Percentiles rank a stretch among this genome's conserved stretches.
These are phyloP conservation scores for Tolypocladium nubicola DNA, from an alignment of 2,329 filamentous ascomycete species.

Conservation along the genomic window DNA sequence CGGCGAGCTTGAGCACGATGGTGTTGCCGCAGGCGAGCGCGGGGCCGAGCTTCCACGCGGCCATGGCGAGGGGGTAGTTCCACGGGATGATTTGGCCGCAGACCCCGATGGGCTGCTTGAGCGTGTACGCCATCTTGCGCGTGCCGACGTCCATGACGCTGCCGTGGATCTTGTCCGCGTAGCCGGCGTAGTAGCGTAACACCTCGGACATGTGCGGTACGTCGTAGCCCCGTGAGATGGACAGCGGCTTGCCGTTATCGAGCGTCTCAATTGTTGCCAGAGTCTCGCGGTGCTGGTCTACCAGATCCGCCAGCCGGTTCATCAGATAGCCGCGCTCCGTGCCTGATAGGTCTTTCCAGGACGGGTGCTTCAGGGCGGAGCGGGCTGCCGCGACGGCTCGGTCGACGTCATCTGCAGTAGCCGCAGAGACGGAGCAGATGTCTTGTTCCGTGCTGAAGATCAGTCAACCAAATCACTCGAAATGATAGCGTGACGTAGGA, in stretches of 20 bases:
- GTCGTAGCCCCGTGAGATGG: constrained; percentile 54
- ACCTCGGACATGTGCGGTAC: constrained; percentile 34
- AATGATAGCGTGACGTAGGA: not conserved
- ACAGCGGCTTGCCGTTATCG: constrained; percentile 66
- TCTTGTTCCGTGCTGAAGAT: constrained; percentile 14
- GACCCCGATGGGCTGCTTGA: constrained; percentile 65
- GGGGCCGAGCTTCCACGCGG: constrained; percentile 64
- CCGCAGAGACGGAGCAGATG: constrained; percentile 21
- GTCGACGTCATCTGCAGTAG: constrained; percentile 19
- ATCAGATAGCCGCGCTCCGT: constrained; percentile 60
- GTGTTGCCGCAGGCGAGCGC: constrained; percentile 55
- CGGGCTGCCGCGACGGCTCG: constrained; percentile 37
- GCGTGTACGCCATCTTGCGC: constrained; percentile 65
- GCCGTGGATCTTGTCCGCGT: constrained; percentile 68
- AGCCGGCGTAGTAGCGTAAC: constrained; percentile 67
- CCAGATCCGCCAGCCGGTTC: constrained; percentile 58
- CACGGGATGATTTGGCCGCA: constrained; percentile 64
- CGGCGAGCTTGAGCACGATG: constrained; percentile 54
- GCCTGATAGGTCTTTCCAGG: constrained; percentile 57
- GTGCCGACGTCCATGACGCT: constrained; percentile 61
- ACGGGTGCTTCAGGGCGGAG: constrained; percentile 54
- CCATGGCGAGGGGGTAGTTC: constrained; percentile 49
- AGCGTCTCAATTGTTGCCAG: constrained; percentile 57
- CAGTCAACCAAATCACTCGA: not conserved
- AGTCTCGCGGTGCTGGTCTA: constrained; percentile 49